Evolutionary conservation across 108 stramenopile species (phyloP), one percentile per base, ranked within the genome.

Genomic region (Ochromonas danica): DNA sequence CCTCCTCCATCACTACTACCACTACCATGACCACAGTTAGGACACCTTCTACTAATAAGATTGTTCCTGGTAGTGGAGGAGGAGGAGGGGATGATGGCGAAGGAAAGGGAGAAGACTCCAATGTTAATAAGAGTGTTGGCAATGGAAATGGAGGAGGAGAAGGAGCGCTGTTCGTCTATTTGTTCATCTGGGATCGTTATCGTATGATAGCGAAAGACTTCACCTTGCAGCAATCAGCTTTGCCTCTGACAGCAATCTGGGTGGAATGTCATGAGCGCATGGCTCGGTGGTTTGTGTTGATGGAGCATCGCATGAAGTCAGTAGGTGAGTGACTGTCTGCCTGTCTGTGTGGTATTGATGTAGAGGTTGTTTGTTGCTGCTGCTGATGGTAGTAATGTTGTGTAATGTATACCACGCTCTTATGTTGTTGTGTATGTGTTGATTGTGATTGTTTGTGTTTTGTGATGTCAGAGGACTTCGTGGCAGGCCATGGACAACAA

Each of bases 131-230:
- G 57, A 60, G 25, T 25, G 25, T 25, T 25, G n/a, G n/a, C 25
- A 25, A 60, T 25, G n/a, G n/a, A n/a, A n/a, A n/a, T n/a, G n/a
- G n/a, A n/a, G 67, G 33, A 10, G 67, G 33, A 17, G 67, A 10
- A 70, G 67, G 33, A 14, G 14, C 67, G 39, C 67, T 70, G 40
- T 22, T 10, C 67, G 25, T 36, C 3, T 75, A 75, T 41, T 41
- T 57, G 45, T 75, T 75, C 31, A 33, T 75, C 27, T 75, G 72
- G 72, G 51, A 75, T 36, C 72, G 72, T 10, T 75, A 42, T 33
- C 72, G 72, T 36, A 75, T 75, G 72, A 75, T 75, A 27, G 36
- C 72, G 31, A 75, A 75, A 36, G 72, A 75, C 40, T 75, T 75
- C 31, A 75, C 51, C 3, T 41, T 75, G 31, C 72, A 75, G 40